phyloP scores from a whole-genome alignment of 805 yeast species.

The Wickerhamomyces mucosus region DNA sequence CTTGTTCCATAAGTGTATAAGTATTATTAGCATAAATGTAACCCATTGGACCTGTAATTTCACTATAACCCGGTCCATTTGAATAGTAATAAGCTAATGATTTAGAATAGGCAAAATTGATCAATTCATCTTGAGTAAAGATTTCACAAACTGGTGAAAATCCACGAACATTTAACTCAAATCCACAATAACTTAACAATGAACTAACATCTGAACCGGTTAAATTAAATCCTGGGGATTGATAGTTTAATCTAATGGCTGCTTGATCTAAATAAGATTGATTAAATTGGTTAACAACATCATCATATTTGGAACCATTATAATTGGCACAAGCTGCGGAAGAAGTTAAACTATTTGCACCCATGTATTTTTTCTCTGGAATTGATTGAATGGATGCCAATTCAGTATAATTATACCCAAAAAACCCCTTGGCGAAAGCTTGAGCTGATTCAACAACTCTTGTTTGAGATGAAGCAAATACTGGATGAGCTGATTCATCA shows the following conservation, averaged over 20 bases:
- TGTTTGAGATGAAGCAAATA: conserved; percentile 38
- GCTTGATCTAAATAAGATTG: conserved; percentile 39
- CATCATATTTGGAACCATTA: conserved; percentile 16
- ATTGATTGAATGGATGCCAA: conserved; percentile 25
- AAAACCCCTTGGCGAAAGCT: conserved; percentile 39
- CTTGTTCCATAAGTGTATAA: conserved; percentile 38
- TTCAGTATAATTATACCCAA: conserved; percentile 30
- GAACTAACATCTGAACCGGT: conserved; percentile 41
- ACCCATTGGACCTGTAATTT: conserved; percentile 46
- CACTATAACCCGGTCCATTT: conserved; percentile 53
- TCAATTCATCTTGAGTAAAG: conserved; percentile 60
- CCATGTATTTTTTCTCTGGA: conserved; percentile 31
- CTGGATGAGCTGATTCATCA: conserved; percentile 27
- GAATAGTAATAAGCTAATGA: conserved; percentile 54
- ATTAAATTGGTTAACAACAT: conserved; percentile 12
- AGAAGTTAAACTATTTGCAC: conserved; percentile 43
- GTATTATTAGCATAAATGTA: conserved; percentile 46
- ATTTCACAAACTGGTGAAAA: conserved; percentile 56
- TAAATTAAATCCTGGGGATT: conserved; percentile 46
- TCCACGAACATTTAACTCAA: conserved; percentile 64
- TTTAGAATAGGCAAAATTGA: conserved; percentile 48
- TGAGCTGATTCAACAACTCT: conserved; percentile 38
- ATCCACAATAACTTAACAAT: conserved; percentile 61
- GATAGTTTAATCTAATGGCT: conserved; percentile 43
- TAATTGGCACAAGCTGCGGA: conserved; percentile 33